Base-by-base conservation (phyloP, 2,329 filamentous ascomycete genomes). In the Paraphoma sp. region DNA sequence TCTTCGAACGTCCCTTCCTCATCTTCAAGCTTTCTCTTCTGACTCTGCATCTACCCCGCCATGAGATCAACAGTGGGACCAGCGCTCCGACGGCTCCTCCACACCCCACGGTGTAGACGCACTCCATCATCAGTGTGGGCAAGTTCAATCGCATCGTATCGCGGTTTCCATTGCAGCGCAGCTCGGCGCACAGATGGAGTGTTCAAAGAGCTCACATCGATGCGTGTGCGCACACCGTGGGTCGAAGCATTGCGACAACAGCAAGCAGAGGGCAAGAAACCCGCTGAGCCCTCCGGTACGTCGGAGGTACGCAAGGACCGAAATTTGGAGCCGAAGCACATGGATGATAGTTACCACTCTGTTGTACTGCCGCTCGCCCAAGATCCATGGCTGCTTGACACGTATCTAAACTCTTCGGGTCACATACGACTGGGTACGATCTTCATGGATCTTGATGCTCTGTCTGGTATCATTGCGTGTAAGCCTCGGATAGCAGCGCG, bases 401-500 rank as follows among this genome's bases (percentile, higher is more conserved):
- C 87, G 0, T 93, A 93, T 69, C 85, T 92, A 68, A 93, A 93
- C 75, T 84, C 89, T 1, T 87, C 86, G 0, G 90, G 90, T 0
- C 89, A 92, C 64, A 89, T 93, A 64, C 83, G 81, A 51, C 81
- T 93, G 7, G 90, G 90, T 0, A 87, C 89, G 0, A 79, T 93
- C 14, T 86, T 93, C 59, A 93, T 93, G 89, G 90, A 93, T 60
- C 82, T 93, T 1, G 90, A 93, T 75, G 90, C 90, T 0, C 77
- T 93, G 7, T 89, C 89, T 0, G 90, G 91, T 9, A 86, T 93
- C 45, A 85, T 93, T 53, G 89, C 90, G 60, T 53, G 51, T 74
- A 69, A 68, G 70, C 56, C 53, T 16, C 89, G 46, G 23, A 90
- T 72, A 89, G 87, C 57, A 86, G 87, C 63, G 87, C 57, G 38